Percentiles rank a stretch among this genome's conserved stretches.
Conservation (phyloP, 306 rosid genomes). For the Inga oerstediana region DNA sequence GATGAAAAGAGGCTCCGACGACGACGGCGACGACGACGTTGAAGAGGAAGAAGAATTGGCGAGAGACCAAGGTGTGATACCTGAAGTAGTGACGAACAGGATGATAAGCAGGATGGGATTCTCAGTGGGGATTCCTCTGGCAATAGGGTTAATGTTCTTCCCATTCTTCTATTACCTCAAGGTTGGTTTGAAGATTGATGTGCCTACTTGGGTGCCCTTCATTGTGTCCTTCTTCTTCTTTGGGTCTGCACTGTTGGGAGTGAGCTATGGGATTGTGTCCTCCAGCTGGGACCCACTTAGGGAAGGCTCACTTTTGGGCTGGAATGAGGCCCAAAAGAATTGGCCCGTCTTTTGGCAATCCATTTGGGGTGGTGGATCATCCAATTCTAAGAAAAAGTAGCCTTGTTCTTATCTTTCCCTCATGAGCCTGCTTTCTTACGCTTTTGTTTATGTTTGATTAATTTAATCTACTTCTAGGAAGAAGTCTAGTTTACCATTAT, state of each 20-base stretch:
- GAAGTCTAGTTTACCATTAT: background rate
- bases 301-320: slow-evolving; percentile 69
- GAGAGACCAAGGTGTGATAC: slow-evolving; percentile 65
- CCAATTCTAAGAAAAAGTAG: slow-evolving; percentile 32
- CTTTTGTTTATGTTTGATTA: background rate
- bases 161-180: slow-evolving; percentile 84
- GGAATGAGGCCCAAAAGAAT: slow-evolving; percentile 69
- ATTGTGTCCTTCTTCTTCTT: slow-evolving; percentile 83
- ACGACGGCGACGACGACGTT: slow-evolving; percentile 1
- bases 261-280: slow-evolving; percentile 96
- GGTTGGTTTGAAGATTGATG: slow-evolving; percentile 80
- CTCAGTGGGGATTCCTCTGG: slow-evolving; percentile 76
- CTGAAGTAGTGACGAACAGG: slow-evolving; percentile 89
- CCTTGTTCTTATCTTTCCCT: background rate
- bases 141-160: slow-evolving; percentile 76
- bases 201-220: slow-evolving; percentile 95
- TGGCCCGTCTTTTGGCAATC: slow-evolving; percentile 77
- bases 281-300: slow-evolving; percentile 78
- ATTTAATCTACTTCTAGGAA: background rate
- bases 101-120: slow-evolving; percentile 83
- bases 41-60: slow-evolving; percentile 47
- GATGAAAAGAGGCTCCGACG: slow-evolving; percentile 20
- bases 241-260: slow-evolving; percentile 88
- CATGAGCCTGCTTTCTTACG: background rate
- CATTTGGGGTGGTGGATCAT: slow-evolving; percentile 49